Conservation (phyloP, 164 flowering plant genomes). For the Macadamia integrifolia region DNA sequence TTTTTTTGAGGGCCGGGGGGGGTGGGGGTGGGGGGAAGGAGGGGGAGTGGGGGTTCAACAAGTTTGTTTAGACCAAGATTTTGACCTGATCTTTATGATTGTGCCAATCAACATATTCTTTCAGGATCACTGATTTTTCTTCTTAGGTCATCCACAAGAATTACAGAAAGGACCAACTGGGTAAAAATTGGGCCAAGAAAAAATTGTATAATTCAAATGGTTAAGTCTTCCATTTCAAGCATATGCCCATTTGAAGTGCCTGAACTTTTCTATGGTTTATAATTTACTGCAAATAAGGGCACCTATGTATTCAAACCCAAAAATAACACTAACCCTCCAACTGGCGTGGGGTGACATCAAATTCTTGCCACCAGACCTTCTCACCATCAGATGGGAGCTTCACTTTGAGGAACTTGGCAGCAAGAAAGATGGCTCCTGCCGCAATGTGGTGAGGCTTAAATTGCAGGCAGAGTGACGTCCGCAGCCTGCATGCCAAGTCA, state of each 20-base stretch:
- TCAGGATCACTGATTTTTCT: conserved; percentile 15
- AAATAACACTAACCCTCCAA: conserved; percentile 34
- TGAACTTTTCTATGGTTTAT: not conserved
- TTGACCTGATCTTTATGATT: not conserved
- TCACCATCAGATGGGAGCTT: conserved; percentile 45
- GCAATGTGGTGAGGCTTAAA: conserved; percentile 83
- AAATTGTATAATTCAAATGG: conserved; percentile 1
- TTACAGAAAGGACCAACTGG: not conserved
- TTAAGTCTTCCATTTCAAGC: not conserved
- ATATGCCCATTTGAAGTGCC: not conserved
- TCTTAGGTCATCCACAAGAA: not conserved
- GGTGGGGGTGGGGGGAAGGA: too few relatives aligned
- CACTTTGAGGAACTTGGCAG: conserved; percentile 69
- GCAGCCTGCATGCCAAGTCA: conserved; percentile 52
- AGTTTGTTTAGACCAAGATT: not conserved
- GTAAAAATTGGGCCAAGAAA: not conserved
- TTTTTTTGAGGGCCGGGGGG: too few relatives aligned
- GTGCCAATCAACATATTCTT: conserved; percentile 20
- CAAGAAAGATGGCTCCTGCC: conserved; percentile 81
- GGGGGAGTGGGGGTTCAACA: too few relatives aligned
- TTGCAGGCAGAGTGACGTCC: conserved; percentile 80
- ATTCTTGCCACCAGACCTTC: conserved; percentile 54
- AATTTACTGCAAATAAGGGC: not conserved
- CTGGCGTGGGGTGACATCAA: conserved; percentile 46
- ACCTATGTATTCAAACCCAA: too few relatives aligned